phyloP scores from a whole-genome alignment of 768 basidiomycete species.

The Lentinus brumalis region DNA sequence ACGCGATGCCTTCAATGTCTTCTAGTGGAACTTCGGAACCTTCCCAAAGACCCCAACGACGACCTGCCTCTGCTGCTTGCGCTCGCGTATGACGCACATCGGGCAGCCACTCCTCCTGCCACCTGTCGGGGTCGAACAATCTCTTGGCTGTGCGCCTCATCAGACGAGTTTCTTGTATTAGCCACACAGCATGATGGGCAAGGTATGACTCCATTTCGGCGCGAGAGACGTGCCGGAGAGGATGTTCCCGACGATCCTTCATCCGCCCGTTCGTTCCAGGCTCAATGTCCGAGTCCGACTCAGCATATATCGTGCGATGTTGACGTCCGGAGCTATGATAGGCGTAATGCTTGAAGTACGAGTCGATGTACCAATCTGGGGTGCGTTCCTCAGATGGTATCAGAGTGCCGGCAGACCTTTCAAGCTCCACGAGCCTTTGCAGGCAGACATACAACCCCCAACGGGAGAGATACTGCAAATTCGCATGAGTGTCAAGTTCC shows the following conservation, averaged over 20 bases:
- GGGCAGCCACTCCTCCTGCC: conserved; percentile 43
- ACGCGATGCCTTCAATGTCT: background rate
- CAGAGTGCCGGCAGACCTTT: conserved; percentile 14
- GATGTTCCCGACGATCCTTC: conserved; percentile 36
- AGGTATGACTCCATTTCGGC: conserved; percentile 53
- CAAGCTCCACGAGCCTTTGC: conserved; percentile 41
- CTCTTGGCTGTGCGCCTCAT: conserved; percentile 19
- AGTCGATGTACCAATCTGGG: conserved; percentile 50
- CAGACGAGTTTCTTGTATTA: conserved; percentile 49
- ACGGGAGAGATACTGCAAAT: conserved; percentile 46
- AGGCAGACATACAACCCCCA: conserved; percentile 54
- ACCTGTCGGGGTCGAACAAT: conserved; percentile 46
- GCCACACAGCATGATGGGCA: conserved; percentile 60
- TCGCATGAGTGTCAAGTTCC: no score
- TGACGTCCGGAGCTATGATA: conserved; percentile 25
- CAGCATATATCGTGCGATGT: conserved; percentile 40
- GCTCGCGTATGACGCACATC: background rate
- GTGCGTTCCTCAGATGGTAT: conserved; percentile 42
- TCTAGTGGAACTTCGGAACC: background rate
- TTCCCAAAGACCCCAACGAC: conserved; percentile 10
- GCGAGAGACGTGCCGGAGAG: conserved; percentile 48
- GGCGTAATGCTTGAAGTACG: conserved; percentile 40
- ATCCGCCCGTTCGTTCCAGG: conserved; percentile 30
- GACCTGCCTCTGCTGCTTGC: conserved; percentile 2
- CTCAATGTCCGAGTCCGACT: conserved; percentile 29